phyloP scores from a whole-genome alignment of 805 yeast species.

The Lipomyces yamadae region DNA sequence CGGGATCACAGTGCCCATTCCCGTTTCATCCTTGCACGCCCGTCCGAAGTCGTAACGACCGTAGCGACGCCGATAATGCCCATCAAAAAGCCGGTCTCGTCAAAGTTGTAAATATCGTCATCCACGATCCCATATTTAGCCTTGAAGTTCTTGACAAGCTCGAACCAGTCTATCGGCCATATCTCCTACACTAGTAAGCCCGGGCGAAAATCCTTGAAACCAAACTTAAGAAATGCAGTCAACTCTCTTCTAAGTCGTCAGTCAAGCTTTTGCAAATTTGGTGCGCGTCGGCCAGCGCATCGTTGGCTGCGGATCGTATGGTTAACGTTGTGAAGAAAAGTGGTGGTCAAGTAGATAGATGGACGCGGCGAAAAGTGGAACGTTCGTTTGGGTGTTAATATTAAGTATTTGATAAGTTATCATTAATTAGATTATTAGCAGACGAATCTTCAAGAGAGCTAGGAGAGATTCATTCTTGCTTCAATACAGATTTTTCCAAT shows the following conservation, averaged over 20 bases:
- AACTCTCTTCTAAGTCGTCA: background rate
- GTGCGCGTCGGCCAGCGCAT: background rate
- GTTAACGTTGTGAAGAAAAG: background rate
- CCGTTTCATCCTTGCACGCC: background rate
- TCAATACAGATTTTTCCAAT: too few species aligned
- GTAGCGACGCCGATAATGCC: background rate
- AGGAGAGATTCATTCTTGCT: too few species aligned
- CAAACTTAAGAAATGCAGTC: conserved; percentile 2
- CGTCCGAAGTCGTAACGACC: conserved; percentile 11
- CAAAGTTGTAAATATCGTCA: conserved; percentile 9
- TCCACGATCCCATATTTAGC: conserved; percentile 8
- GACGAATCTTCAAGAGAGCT: too few species aligned
- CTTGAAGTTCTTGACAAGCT: background rate
- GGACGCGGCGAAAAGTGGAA: background rate
- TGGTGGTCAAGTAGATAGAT: background rate
- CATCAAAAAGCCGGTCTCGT: conserved; percentile 4
- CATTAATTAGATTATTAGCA: too few species aligned
- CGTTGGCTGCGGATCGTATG: background rate
- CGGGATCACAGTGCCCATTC: conserved; percentile 4
- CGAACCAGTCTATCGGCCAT: conserved; percentile 9
- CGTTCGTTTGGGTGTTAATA: too few species aligned
- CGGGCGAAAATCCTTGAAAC: conserved; percentile 17
- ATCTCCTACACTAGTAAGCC: conserved; percentile 10
- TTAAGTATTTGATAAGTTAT: too few species aligned
- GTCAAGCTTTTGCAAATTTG: background rate